Base-by-base conservation (phyloP, 345 rosid genomes). In the Gossypium raimondii region DNA sequence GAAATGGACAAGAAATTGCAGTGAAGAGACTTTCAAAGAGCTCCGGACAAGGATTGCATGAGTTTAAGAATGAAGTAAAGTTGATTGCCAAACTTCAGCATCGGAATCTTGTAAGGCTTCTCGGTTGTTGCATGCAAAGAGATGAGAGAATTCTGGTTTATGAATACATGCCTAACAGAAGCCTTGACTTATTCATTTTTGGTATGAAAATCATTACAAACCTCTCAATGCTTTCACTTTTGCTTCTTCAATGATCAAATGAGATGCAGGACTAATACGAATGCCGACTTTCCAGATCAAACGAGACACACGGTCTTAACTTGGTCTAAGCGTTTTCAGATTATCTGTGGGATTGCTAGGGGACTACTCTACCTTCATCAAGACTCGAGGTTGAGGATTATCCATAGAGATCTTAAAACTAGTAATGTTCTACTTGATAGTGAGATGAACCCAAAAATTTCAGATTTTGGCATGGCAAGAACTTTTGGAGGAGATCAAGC, bases 31-130 rank as follows among this genome's bases (percentile, higher is more conserved):
- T 84, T 10, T 86, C 89, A 0, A 61, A 22, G 51, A 76, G 63
- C 71, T 88, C 92, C 3, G 79, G 85, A 3, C 87, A 83, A 77
- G 92, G 92, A 47, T 0, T 51, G 45, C 68, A 63, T 7, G 91
- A 87, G 77, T 84, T 87, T 68, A 85, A 76, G 76, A 87, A 82
- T 17, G 88, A 87, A 67, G 87, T 80, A 4, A 77, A 55, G 22
- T 52, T 84, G 50, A 82, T 87, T 5, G 84, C 86, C 11, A 85
- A 84, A 73, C 85, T 87, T 67, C 90, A 85, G 56, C 88, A 85
- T 66, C 77, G 85, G 27, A 87, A 87, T 75, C 84, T 87, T 17
- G 90, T 85, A 25, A 78, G 74, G 70, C 86, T 87, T 77, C 76
- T 81, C 10, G 84, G 82, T 5, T 84, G 82, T 20, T 84, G 81